These are phyloP conservation scores for Fusarium sulawesiense DNA, from an alignment of 2,329 filamentous ascomycete species.

Conservation along the genomic window DNA sequence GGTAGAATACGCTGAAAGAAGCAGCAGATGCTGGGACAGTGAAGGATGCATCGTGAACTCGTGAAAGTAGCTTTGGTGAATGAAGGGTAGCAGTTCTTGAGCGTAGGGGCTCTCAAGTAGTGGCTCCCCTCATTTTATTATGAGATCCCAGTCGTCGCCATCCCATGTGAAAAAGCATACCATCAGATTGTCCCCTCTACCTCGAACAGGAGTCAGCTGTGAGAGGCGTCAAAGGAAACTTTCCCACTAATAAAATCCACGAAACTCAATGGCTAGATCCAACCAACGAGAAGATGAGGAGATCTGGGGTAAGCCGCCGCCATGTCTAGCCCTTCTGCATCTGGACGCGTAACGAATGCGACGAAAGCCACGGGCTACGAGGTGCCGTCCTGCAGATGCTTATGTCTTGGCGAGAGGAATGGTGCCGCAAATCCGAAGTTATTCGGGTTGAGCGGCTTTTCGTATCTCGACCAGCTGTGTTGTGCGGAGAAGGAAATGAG, in stretches of 20 bases:
- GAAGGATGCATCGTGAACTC: constrained; percentile 1
- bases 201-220: neutral
- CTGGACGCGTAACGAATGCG: constrained; percentile 3
- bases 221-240: constrained; percentile 4
- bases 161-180: neutral
- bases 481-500: neutral
- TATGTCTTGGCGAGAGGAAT: neutral
- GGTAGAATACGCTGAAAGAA: neutral
- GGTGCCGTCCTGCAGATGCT: neutral
- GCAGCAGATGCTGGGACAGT: neutral
- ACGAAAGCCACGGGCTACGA: neutral
- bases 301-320: neutral
- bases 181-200: neutral
- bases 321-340: neutral
- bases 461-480: neutral
- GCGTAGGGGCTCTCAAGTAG: neutral
- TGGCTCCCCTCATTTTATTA: neutral
- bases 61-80: no score
- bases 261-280: constrained; percentile 7
- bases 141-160: neutral
- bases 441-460: neutral
- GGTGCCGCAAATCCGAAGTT: neutral
- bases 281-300: constrained; percentile 2
- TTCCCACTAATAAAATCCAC: constrained; percentile 1
- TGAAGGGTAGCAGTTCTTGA: no score